Percentiles rank a stretch among this genome's conserved stretches.
These are phyloP conservation scores for Vaccinium myrtillus DNA, from an alignment of 148 eudicot species.

Conservation along the genomic window DNA sequence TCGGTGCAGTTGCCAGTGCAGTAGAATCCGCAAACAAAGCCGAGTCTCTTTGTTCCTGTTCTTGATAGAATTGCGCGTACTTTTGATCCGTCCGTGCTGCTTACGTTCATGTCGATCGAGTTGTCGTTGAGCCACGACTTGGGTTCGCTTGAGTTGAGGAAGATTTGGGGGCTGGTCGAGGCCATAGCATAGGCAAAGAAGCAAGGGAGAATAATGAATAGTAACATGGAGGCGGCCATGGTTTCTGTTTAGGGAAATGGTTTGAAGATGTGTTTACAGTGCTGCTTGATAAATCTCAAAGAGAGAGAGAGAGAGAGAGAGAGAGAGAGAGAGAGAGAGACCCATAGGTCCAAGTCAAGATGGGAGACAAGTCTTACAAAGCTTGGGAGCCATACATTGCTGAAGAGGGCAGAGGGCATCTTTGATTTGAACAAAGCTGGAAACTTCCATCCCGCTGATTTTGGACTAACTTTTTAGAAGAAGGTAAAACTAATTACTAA, in stretches of 20 bases:
- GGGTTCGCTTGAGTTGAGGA: background rate
- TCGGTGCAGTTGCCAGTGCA: background rate
- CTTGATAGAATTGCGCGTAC: conserved; percentile 4
- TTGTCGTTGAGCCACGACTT: conserved; percentile 7
- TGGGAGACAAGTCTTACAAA: background rate
- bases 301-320: too few species aligned
- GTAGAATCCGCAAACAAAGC: conserved; percentile 21
- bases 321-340: background rate
- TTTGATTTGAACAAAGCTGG: background rate
- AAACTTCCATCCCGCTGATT: background rate
- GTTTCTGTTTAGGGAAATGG: background rate
- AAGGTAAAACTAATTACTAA: too few species aligned
- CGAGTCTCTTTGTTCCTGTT: background rate
- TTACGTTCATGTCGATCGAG: background rate
- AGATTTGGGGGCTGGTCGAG: background rate
- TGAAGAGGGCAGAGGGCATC: background rate
- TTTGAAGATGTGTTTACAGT: background rate
- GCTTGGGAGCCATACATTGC: background rate
- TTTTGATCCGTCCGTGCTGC: conserved; percentile 9
- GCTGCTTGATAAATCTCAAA: background rate
- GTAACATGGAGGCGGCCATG: background rate
- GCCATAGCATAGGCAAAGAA: background rate
- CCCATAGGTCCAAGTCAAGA: background rate
- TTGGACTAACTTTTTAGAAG: too few species aligned
- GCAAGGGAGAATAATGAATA: background rate